phyloP scores from a whole-genome alignment of 2,329 filamentous ascomycete genomes.

The Aspergillaceae sp. region DNA sequence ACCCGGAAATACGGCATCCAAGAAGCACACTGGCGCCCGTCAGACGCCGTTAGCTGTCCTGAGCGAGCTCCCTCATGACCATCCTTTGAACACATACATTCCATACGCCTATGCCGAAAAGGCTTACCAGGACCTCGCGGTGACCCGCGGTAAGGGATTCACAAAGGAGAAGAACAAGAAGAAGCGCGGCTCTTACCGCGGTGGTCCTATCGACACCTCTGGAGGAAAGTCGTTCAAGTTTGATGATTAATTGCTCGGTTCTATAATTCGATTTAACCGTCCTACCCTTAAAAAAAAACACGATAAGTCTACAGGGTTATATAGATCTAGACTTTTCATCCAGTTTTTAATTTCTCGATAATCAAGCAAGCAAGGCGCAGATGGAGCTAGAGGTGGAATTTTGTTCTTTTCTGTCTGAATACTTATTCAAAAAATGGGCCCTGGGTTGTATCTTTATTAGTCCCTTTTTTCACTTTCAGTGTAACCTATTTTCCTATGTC shows the following conservation, averaged over 20 bases:
- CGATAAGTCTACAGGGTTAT: constrained; percentile 4
- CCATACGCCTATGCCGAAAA: constrained; percentile 80
- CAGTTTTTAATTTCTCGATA: constrained; percentile 3
- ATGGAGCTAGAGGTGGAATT: constrained; percentile 15
- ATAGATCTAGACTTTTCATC: constrained; percentile 9
- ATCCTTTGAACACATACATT: constrained; percentile 74
- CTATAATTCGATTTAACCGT: not conserved
- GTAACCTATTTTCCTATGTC: no score
- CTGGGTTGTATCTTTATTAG: no score
- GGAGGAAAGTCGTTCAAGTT: constrained; percentile 88
- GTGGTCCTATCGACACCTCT: constrained; percentile 74
- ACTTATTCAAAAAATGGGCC: no score
- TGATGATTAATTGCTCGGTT: constrained; percentile 56
- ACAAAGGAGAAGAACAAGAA: constrained; percentile 99
- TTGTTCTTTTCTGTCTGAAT: not conserved
- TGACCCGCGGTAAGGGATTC: constrained; percentile 93
- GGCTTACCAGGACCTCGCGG: constrained; percentile 77
- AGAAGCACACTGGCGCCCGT: constrained; percentile 44
- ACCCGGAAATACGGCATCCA: constrained; percentile 18
- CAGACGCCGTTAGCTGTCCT: constrained; percentile 69
- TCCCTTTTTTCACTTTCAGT: no score
- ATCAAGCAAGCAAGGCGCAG: constrained; percentile 22
- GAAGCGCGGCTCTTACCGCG: constrained; percentile 82
- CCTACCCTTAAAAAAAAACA: not conserved
- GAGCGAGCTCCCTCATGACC: constrained; percentile 56